These are phyloP conservation scores for Pneumocystis sp. DNA, from an alignment of 1,139 yeast genomes.

Conservation along the genomic window DNA sequence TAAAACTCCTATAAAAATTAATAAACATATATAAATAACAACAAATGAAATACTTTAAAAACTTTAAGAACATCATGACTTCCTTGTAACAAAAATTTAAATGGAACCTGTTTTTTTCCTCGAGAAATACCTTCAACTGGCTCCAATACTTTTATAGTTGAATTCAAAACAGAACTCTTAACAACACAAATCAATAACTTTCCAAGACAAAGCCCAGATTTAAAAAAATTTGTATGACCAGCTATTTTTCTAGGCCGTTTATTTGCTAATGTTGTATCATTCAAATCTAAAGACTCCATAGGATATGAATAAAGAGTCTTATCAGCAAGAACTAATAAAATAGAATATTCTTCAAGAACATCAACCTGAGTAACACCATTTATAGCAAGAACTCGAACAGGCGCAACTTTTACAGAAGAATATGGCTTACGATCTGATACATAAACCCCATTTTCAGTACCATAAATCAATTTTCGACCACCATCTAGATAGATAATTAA, in stretches of 20 bases:
- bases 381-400: constrained; percentile 64
- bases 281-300: constrained; percentile 45
- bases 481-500: constrained; percentile 37
- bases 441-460: constrained; percentile 85
- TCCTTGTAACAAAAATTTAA: constrained; percentile 36
- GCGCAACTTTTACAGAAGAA: constrained; percentile 43
- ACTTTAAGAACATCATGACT: constrained; percentile 42
- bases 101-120: constrained; percentile 29
- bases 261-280: constrained; percentile 35
- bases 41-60: constrained; percentile 27
- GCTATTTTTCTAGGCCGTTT: constrained; percentile 65
- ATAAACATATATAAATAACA: background rate
- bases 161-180: constrained; percentile 53
- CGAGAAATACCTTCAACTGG: constrained; percentile 45
- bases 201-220: constrained; percentile 85
- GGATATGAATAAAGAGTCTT: constrained; percentile 75
- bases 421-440: constrained; percentile 41
- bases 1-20: constrained; percentile 38
- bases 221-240: constrained; percentile 75
- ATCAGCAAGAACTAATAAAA: constrained; percentile 67
- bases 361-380: constrained; percentile 77
- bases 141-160: constrained; percentile 73
- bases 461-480: constrained; percentile 77
- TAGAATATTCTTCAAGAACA: constrained; percentile 80
- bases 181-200: constrained; percentile 81